A percentile compares a stretch with the other conserved stretches of the same genome.
Evolutionary conservation across 2,329 filamentous ascomycete genomes (phyloP).

Genomic region (Ilyonectria destructans): DNA sequence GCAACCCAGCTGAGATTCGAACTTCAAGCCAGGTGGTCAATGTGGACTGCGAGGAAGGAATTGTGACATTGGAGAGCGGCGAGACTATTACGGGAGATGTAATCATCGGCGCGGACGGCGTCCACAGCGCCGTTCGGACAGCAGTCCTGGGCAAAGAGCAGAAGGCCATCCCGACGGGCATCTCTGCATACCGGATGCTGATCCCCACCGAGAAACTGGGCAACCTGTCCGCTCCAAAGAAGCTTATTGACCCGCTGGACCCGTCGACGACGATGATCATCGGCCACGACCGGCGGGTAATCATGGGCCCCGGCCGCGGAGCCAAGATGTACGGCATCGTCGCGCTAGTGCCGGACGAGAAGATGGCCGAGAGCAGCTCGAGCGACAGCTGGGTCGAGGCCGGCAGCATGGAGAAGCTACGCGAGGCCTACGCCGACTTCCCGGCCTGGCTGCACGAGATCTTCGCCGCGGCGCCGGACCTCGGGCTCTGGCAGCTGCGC

Average conservation of each 20-base stretch:
- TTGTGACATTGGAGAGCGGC: conserved; percentile 37
- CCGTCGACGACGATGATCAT: conserved; percentile 44
- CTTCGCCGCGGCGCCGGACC: conserved; percentile 19
- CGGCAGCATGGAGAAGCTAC: conserved; percentile 38
- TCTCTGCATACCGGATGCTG: conserved; percentile 43
- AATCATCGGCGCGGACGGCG: conserved; percentile 44
- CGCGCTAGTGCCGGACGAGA: conserved; percentile 41
- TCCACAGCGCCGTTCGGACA: conserved; percentile 41
- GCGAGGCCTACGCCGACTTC: conserved; percentile 37
- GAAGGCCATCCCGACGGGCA: conserved; percentile 38
- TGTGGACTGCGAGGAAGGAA: conserved; percentile 37
- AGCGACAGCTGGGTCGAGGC: conserved; percentile 43
- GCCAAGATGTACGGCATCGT: conserved; percentile 43
- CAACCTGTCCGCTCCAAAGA: conserved; percentile 23
- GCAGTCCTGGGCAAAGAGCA: conserved; percentile 36
- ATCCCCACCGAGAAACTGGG: conserved; percentile 38
- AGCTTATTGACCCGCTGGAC: conserved; percentile 27
- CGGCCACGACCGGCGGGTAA: conserved; percentile 42
- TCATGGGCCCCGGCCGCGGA: conserved; percentile 41
- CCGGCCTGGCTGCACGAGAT: conserved; percentile 28
- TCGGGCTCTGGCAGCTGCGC: conserved; percentile 32
- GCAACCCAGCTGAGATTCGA: conserved; percentile 36
- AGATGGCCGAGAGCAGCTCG: conserved; percentile 35
- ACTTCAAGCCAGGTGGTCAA: conserved; percentile 35
- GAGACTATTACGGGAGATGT: conserved; percentile 38